Percentiles rank a stretch among this genome's conserved stretches.
These are phyloP conservation scores for Arxiozyma heterogenica DNA, from an alignment of 1,139 yeast genomes.

Conservation along the genomic window DNA sequence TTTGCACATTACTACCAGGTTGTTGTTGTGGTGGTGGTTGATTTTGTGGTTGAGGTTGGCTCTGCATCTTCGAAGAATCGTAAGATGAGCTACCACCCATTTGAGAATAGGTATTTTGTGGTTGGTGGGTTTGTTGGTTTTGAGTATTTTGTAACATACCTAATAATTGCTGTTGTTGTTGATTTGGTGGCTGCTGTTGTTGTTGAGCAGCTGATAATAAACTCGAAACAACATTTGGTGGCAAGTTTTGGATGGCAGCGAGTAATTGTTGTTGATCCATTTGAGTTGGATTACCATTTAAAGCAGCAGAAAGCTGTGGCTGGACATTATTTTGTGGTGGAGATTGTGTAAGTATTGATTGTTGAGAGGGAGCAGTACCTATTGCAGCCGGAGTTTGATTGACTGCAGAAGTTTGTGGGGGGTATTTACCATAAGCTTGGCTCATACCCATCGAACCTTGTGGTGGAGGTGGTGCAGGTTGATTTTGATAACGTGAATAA, in stretches of 20 bases:
- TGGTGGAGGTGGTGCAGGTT: slow-evolving; percentile 16
- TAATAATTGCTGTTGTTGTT: slow-evolving; percentile 21
- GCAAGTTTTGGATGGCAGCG: slow-evolving; percentile 39
- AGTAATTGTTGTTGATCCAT: slow-evolving; percentile 30
- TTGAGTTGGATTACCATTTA: slow-evolving; percentile 17
- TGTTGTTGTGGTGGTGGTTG: slow-evolving; percentile 11
- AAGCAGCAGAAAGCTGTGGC: slow-evolving; percentile 18
- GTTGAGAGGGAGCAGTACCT: slow-evolving; percentile 15
- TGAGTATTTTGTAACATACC: slow-evolving; percentile 22
- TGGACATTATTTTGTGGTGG: slow-evolving; percentile 18
- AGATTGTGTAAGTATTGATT: slow-evolving; percentile 6
- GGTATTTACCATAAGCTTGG: slow-evolving; percentile 17
- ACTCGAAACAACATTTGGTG: slow-evolving; percentile 44
- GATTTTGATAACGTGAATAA: slow-evolving; percentile 19
- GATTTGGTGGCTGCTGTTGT: slow-evolving; percentile 29
- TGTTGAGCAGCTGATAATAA: slow-evolving; percentile 38
- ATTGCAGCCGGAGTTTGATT: background rate
- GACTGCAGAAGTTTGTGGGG: slow-evolving; percentile 3
- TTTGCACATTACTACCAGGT: slow-evolving; percentile 30
- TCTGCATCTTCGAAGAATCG: slow-evolving; percentile 6
- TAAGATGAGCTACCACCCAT: slow-evolving; percentile 1
- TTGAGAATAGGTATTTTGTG: slow-evolving; percentile 12
- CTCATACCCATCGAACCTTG: slow-evolving; percentile 19
- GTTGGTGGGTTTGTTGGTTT: slow-evolving; percentile 17
- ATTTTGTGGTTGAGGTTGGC: slow-evolving; percentile 9